Conservation (phyloP, 495 filamentous ascomycete genomes). For the Talaromyces nanjingensis region DNA sequence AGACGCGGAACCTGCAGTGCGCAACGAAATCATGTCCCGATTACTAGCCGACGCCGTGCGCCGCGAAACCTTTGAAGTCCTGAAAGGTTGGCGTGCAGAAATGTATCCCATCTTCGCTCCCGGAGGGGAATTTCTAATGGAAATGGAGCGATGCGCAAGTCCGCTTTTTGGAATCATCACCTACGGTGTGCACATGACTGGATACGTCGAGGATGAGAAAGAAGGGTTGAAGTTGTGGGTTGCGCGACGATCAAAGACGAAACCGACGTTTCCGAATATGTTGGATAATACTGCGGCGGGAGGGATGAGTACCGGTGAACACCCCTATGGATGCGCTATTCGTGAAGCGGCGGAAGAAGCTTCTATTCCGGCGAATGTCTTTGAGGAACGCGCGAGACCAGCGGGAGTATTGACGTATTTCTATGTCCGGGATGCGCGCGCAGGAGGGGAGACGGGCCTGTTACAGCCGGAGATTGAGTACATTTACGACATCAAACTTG, state of each 20-base stretch:
- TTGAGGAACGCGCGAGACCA: slow-evolving; percentile 49
- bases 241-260: slow-evolving; percentile 63
- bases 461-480: slow-evolving; percentile 90
- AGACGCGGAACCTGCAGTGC: slow-evolving; percentile 43
- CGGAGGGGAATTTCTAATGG: slow-evolving; percentile 56
- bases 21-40: slow-evolving; percentile 50
- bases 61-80: slow-evolving; percentile 57
- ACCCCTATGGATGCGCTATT: slow-evolving; percentile 68
- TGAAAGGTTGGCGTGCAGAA: slow-evolving; percentile 84
- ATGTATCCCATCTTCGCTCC: slow-evolving; percentile 75
- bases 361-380: slow-evolving; percentile 63
- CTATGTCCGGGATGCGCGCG: slow-evolving; percentile 66
- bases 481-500: slow-evolving; percentile 82
- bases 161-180: slow-evolving; percentile 80
- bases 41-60: slow-evolving; percentile 59
- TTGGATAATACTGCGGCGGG: slow-evolving; percentile 94
- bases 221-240: slow-evolving; percentile 75
- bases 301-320: slow-evolving; percentile 74
- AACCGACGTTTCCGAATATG: slow-evolving; percentile 81
- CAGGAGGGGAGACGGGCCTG: slow-evolving; percentile 81
- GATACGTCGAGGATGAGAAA: slow-evolving; percentile 52
- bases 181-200: slow-evolving; percentile 88
- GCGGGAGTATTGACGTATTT: slow-evolving; percentile 78
- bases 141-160: slow-evolving; percentile 71
- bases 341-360: slow-evolving; percentile 89